Conservation (phyloP, 2,329 filamentous ascomycete species). For the Phialocephala sp. region DNA sequence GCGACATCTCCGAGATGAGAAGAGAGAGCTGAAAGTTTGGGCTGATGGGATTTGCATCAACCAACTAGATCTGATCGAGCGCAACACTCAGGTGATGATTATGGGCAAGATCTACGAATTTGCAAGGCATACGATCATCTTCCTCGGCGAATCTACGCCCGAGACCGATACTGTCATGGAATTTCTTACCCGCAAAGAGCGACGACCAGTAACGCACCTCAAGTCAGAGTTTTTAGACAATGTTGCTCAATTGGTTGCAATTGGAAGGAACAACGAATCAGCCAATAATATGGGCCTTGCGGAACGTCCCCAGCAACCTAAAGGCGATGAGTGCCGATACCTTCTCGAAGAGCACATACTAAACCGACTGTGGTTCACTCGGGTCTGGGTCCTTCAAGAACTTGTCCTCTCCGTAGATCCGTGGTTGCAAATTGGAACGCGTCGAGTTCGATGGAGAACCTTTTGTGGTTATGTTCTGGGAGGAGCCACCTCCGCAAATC, state of each 20-base stretch:
- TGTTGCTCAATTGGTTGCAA: background rate
- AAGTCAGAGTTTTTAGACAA: background rate
- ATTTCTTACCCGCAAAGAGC: background rate
- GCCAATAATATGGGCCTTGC: background rate
- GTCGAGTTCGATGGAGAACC: background rate
- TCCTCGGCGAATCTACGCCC: background rate
- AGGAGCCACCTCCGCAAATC: background rate
- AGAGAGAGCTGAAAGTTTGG: background rate
- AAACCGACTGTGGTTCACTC: background rate
- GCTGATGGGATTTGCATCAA: background rate
- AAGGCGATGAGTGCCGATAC: background rate
- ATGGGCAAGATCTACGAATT: slow-evolving; percentile 1
- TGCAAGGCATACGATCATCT: background rate
- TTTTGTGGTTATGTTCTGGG: background rate
- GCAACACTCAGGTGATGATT: background rate
- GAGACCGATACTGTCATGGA: background rate
- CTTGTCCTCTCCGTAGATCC: background rate
- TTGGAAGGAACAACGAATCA: background rate
- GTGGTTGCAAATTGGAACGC: background rate
- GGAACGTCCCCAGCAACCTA: background rate
- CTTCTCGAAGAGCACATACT: background rate
- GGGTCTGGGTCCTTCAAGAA: background rate
- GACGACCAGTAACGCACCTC: background rate
- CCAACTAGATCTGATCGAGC: background rate
- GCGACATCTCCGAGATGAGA: background rate